Evolutionary conservation across 768 basidiomycete genomes (phyloP).

Genomic region (Termitomyces heimii): DNA sequence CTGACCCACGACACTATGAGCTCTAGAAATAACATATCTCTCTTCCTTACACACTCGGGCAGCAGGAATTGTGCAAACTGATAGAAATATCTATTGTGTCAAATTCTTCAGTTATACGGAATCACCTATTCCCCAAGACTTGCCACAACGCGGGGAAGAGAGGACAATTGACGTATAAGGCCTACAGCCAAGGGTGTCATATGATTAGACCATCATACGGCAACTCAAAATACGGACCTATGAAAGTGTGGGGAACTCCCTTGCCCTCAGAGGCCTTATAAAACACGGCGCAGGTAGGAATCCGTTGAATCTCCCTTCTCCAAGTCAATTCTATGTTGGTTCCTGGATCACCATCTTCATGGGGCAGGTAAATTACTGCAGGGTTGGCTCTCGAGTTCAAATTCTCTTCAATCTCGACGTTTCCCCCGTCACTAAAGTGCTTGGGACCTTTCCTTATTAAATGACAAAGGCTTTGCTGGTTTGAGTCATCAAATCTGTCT

Average conservation of each 20-base stretch:
- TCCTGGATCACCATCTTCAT: constrained; percentile 7
- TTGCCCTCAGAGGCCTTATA: constrained; percentile 47
- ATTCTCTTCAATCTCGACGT: not conserved
- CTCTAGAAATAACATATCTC: constrained; percentile 53
- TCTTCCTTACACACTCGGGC: constrained; percentile 43
- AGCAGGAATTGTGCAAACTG: constrained; percentile 45
- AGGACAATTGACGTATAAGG: constrained; percentile 62
- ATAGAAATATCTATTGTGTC: constrained; percentile 49
- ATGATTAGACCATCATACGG: not conserved
- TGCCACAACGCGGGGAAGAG: constrained; percentile 61
- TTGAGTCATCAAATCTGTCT: constrained; percentile 52
- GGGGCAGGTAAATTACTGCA: constrained; percentile 14
- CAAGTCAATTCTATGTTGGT: constrained; percentile 19
- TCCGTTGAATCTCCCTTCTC: constrained; percentile 26
- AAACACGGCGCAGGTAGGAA: constrained; percentile 52
- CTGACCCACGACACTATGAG: constrained; percentile 46
- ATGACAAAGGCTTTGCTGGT: constrained; percentile 47
- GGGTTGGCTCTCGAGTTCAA: not conserved
- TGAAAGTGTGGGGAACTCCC: constrained; percentile 62
- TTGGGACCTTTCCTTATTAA: constrained; percentile 38
- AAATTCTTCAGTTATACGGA: not conserved
- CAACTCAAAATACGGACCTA: constrained; percentile 23
- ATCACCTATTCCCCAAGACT: constrained; percentile 15
- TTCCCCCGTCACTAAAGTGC: constrained; percentile 1
- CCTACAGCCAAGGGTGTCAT: constrained; percentile 20